These are phyloP conservation scores for Panicum miliaceum DNA, from an alignment of 176 grass and related monocot genomes.

Conservation along the genomic window DNA sequence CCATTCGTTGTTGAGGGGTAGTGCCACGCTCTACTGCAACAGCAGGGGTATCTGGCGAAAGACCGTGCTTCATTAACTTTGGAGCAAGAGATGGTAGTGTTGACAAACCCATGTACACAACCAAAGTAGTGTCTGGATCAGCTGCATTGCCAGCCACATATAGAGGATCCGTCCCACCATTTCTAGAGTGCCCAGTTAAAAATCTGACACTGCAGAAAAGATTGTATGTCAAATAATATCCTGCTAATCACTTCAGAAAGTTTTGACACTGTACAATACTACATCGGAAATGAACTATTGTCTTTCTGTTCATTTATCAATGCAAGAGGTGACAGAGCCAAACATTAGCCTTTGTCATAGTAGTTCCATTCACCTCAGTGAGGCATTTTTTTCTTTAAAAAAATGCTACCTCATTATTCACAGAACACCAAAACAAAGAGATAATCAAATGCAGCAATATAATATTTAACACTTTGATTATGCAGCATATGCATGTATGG, in stretches of 20 bases:
- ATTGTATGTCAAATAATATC: constrained; percentile 25
- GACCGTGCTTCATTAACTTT: constrained; percentile 87
- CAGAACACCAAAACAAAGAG: neutral
- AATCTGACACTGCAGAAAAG: constrained; percentile 82
- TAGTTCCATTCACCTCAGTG: neutral
- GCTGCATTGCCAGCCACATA: constrained; percentile 84
- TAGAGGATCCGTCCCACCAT: constrained; percentile 89
- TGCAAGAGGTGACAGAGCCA: neutral
- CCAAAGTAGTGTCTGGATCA: constrained; percentile 88
- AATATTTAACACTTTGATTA: neutral
- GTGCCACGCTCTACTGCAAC: constrained; percentile 92
- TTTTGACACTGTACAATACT: constrained; percentile 10
- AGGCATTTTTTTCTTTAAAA: neutral
- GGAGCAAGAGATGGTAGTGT: constrained; percentile 74
- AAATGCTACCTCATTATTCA: neutral
- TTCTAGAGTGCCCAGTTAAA: constrained; percentile 94
- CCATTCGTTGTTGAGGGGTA: constrained; percentile 81
- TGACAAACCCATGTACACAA: constrained; percentile 96
- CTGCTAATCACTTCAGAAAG: neutral
- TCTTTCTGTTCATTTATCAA: neutral
- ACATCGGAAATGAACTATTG: neutral
- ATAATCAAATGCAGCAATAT: constrained; percentile 18
- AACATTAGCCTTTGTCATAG: neutral
- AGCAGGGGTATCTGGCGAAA: constrained; percentile 74
- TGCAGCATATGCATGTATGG: neutral